These are phyloP conservation scores for Coffea canephora DNA, from an alignment of 257 asterid genomes.

Conservation along the genomic window DNA sequence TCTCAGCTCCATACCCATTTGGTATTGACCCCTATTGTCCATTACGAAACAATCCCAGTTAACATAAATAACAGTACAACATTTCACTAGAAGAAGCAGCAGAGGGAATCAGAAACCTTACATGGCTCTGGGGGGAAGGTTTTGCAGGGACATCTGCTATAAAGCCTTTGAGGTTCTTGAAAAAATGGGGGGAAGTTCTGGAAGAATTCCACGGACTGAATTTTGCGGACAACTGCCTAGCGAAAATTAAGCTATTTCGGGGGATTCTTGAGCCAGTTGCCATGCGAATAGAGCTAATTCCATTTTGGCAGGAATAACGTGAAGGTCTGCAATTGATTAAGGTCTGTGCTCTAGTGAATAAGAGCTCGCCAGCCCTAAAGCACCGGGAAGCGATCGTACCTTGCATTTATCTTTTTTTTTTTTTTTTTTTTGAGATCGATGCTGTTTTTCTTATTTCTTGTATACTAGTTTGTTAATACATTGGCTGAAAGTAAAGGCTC, in stretches of 20 bases:
- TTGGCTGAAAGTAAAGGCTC: not conserved
- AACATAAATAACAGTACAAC: not conserved
- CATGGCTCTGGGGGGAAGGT: constrained; percentile 46
- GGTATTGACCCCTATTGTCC: constrained; percentile 36
- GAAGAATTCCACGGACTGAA: constrained; percentile 45
- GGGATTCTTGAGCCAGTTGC: not conserved
- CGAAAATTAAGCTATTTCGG: constrained; percentile 16
- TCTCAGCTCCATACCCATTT: constrained; percentile 43
- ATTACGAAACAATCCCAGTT: not conserved
- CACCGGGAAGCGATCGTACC: constrained; percentile 26
- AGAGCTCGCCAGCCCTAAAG: constrained; percentile 25
- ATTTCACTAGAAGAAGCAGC: not conserved
- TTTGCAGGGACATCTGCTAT: constrained; percentile 60
- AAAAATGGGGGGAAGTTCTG: constrained; percentile 36
- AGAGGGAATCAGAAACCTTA: constrained; percentile 12
- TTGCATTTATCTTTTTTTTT: constrained; percentile 18
- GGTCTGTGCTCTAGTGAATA: constrained; percentile 18
- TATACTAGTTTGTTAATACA: not conserved
- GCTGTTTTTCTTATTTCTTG: not conserved
- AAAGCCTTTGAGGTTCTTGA: constrained; percentile 55
- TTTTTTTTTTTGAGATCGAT: not conserved
- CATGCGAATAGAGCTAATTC: constrained; percentile 3
- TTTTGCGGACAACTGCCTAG: constrained; percentile 36
- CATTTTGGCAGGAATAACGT: constrained; percentile 8
- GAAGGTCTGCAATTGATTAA: constrained; percentile 5